Evolutionary conservation across 805 yeast genomes (phyloP).

Genomic region (Hermanozyma aechmeae): DNA sequence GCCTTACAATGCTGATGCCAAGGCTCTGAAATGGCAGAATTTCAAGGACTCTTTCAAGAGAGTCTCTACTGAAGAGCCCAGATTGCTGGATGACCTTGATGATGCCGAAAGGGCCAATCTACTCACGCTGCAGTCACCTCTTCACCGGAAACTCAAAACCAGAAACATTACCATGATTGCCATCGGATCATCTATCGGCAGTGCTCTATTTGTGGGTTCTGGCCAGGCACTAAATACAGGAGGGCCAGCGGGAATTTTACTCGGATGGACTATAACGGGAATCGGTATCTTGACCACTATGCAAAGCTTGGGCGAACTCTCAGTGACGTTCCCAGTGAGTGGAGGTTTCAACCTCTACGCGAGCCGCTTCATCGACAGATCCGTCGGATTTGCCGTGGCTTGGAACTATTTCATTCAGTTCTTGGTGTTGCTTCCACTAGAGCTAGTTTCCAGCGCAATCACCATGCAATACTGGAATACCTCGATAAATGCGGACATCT

Average conservation of each 20-base stretch:
- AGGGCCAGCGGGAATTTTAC: conserved; percentile 56
- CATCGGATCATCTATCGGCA: conserved; percentile 76
- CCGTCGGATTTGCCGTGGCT: conserved; percentile 64
- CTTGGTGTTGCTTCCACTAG: conserved; percentile 55
- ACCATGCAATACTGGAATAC: conserved; percentile 11
- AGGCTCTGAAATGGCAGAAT: too few species aligned
- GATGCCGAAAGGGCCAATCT: conserved; percentile 33
- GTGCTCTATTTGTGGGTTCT: conserved; percentile 73
- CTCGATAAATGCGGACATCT: conserved; percentile 14
- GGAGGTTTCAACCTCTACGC: conserved; percentile 47
- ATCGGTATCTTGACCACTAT: conserved; percentile 23
- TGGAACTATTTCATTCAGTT: conserved; percentile 55
- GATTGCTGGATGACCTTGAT: conserved; percentile 21
- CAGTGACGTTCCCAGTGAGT: conserved; percentile 42
- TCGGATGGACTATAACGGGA: conserved; percentile 31
- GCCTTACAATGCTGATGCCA: too few species aligned
- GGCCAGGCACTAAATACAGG: conserved; percentile 52
- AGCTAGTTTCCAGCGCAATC: conserved; percentile 54
- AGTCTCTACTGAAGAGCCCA: conserved; percentile 15
- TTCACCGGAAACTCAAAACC: conserved; percentile 38
- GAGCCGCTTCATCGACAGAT: conserved; percentile 57
- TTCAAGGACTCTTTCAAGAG: conserved; percentile 44
- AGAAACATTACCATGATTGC: conserved; percentile 78
- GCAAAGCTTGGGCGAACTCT: conserved; percentile 40
- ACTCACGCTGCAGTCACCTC: conserved; percentile 34